Conservation (phyloP, 306 rosid species). For the Carpinus fangiana region DNA sequence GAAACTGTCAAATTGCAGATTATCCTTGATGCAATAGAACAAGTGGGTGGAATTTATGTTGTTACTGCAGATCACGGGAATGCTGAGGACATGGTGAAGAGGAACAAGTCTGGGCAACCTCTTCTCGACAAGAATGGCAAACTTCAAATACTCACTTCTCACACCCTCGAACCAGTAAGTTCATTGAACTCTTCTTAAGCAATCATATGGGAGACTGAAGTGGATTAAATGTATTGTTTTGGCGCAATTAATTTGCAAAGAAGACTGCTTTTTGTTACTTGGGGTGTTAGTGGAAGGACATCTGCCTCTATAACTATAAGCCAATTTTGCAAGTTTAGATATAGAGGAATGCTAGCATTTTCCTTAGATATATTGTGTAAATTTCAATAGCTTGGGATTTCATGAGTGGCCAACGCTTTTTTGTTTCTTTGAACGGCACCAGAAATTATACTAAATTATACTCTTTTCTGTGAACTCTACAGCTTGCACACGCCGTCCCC, state of each 20-base stretch:
- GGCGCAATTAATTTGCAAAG: neutral
- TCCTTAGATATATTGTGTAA: neutral
- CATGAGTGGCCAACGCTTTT: neutral
- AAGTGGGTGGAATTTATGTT: conserved; percentile 94
- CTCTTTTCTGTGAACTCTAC: too few species aligned
- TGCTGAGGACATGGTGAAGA: conserved; percentile 98
- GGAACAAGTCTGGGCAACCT: conserved; percentile 84
- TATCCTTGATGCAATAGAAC: conserved; percentile 82
- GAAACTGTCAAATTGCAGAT: conserved; percentile 50
- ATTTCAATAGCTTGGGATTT: neutral
- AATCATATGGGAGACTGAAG: neutral
- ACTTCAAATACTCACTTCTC: conserved; percentile 91
- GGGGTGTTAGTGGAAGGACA: neutral
- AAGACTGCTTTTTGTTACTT: neutral
- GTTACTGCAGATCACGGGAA: conserved; percentile 99
- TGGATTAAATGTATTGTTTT: neutral
- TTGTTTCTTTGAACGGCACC: too few species aligned
- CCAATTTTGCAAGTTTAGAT: neutral
- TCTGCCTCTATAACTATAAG: neutral
- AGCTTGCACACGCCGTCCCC: too few species aligned
- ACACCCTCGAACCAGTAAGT: conserved; percentile 96
- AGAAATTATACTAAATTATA: too few species aligned
- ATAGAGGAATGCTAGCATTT: neutral
- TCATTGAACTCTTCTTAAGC: neutral
- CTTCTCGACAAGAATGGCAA: conserved; percentile 78